Base-by-base conservation (phyloP, 2,329 filamentous ascomycete species). In the Orbilia oligospora region DNA sequence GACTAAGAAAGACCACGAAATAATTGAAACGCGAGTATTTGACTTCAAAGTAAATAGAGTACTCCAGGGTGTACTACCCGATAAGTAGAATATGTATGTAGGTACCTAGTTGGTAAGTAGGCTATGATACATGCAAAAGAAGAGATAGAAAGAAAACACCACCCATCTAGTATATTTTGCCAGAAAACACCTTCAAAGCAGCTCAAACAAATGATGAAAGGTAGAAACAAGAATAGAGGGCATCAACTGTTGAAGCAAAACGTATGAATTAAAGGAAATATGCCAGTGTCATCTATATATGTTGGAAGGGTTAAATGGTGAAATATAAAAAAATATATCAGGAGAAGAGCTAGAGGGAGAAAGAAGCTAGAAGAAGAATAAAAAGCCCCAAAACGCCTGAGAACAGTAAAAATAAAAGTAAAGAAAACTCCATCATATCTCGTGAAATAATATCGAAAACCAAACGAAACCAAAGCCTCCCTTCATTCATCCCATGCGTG, bases 121-220 rank as follows among this genome's bases (percentile, higher is more conserved):
- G 46, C 22, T 51, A 51, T 51, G 24, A 16, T 27, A 64, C 24
- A 48, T 27, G 20, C 27, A 27, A 18, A 30, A 33, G 10, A 30
- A n/a, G 18, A 16, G 38, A 48, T n/a, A 8, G 38, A 48, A 66
- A 53, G 41, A 56, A 55, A 64, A 56, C 53, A 63, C 67, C 67
- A 10, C 48, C 69, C 48, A 22, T 72, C 69, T 72, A 72, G 67
- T 71, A 71, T 63, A 63, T 69, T 71, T 63, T 61, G 41, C 67
- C 41, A 27, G 56, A 64, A 64, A 58, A 72, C 49, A 72, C 69
- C 58, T 30, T 72, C 68, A 71, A 53, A 68, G 36, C 27, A 64
- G 36, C 27, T 27, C 14, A 41, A 44, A 24, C 22, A 63, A 24
- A 27, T 16, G 14, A 27, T 27, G 10, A 51, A 51, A 27, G 10